These are phyloP conservation scores for Corchorus capsularis DNA, from an alignment of 345 rosid species.

Conservation along the genomic window DNA sequence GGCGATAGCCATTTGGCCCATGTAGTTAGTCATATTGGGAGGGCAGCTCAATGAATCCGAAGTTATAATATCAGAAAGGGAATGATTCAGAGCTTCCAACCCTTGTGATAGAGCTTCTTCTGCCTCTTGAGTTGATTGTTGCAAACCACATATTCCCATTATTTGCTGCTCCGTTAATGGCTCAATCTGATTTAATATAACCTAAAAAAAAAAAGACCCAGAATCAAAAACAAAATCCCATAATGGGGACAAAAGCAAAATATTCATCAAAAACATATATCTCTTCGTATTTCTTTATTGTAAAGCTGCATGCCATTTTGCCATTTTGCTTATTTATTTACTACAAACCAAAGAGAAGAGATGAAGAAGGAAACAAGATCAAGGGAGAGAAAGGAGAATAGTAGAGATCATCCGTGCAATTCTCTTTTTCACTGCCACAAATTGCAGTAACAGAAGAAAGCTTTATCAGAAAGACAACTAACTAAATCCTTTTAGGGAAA, in stretches of 20 bases:
- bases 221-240: not conserved
- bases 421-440: slow-evolving; percentile 22
- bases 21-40: slow-evolving; percentile 84
- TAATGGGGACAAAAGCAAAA: not conserved
- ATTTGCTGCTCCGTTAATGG: slow-evolving; percentile 89
- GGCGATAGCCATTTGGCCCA: slow-evolving; percentile 96
- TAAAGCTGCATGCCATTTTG: not conserved
- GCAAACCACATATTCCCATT: slow-evolving; percentile 82
- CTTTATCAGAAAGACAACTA: slow-evolving; percentile 60
- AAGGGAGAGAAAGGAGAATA: slow-evolving; percentile 20
- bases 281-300: not conserved
- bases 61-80: slow-evolving; percentile 80
- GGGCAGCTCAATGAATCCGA: slow-evolving; percentile 80
- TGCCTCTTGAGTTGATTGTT: slow-evolving; percentile 85
- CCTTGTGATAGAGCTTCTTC: slow-evolving; percentile 95
- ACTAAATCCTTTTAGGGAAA: slow-evolving; percentile 48
- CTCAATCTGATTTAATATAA: slow-evolving; percentile 71
- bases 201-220: slow-evolving; percentile 34
- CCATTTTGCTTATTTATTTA: slow-evolving; percentile 17
- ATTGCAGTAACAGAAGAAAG: slow-evolving; percentile 48
- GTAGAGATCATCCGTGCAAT: slow-evolving; percentile 30
- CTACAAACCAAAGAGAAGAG: slow-evolving; percentile 35
- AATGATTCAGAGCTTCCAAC: slow-evolving; percentile 80
- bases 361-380: slow-evolving; percentile 31
- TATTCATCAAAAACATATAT: not conserved